These are phyloP conservation scores for Magnaporthiopsis poae DNA, from an alignment of 2,329 filamentous ascomycete genomes.

Conservation along the genomic window DNA sequence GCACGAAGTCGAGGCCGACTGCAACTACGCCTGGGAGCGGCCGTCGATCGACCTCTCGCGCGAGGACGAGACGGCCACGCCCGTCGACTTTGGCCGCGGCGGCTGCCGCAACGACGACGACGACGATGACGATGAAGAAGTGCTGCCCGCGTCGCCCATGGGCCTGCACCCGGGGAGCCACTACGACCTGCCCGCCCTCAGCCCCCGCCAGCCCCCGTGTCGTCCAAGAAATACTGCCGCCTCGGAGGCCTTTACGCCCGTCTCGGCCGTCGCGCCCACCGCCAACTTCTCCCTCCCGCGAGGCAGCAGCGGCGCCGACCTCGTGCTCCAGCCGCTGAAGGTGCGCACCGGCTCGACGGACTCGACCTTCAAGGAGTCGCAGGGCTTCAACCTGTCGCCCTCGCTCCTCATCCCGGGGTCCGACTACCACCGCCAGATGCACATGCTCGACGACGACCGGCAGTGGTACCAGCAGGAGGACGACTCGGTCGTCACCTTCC, in stretches of 20 bases:
- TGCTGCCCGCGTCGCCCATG: constrained; percentile 11
- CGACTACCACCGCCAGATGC: constrained; percentile 48
- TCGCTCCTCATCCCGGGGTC: constrained; percentile 48
- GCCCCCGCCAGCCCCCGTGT: constrained; percentile 40
- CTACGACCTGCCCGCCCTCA: constrained; percentile 38
- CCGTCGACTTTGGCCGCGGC: constrained; percentile 15
- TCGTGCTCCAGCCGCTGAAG: neutral
- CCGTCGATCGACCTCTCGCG: constrained; percentile 39
- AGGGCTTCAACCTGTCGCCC: constrained; percentile 51
- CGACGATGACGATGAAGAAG: too few species aligned
- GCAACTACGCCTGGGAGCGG: constrained; percentile 56
- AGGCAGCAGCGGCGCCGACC: constrained; percentile 7
- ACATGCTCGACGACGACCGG: constrained; percentile 25
- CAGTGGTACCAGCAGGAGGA: constrained; percentile 23
- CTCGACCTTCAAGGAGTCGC: constrained; percentile 41
- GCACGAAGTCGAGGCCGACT: constrained; percentile 57
- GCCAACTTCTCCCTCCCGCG: constrained; percentile 8
- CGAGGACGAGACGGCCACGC: constrained; percentile 20
- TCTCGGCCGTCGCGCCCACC: constrained; percentile 20
- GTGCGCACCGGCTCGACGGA: neutral
- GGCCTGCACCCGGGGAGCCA: constrained; percentile 22
- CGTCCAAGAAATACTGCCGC: constrained; percentile 23
- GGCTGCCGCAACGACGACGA: constrained; percentile 11
- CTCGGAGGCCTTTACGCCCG: constrained; percentile 37
- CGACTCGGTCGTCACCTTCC: constrained; percentile 23